These are phyloP conservation scores for Kondoa malvinella DNA, from an alignment of 768 basidiomycete species.

Conservation along the genomic window DNA sequence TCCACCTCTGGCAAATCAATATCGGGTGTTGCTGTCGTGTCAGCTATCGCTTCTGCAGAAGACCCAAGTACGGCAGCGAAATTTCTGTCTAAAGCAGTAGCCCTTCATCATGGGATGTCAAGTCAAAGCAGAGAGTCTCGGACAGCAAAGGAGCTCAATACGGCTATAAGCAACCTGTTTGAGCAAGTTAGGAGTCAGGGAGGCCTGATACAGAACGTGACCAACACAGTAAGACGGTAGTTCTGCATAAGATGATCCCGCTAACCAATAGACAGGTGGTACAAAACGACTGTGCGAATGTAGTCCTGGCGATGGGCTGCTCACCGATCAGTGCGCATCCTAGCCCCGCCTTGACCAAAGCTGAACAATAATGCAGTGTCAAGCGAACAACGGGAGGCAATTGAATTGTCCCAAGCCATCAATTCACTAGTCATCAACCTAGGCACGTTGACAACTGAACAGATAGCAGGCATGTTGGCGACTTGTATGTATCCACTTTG, in stretches of 20 bases:
- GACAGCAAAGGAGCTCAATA: too few species aligned
- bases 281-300: constrained; percentile 73
- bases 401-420: constrained; percentile 50
- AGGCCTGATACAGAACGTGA: constrained; percentile 10
- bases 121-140: too few species aligned
- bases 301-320: constrained; percentile 68
- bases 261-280: too few species aligned
- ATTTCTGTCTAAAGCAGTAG: constrained; percentile 35
- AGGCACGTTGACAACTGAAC: constrained; percentile 48
- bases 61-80: constrained; percentile 26
- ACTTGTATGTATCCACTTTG: too few species aligned
- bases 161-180: constrained; percentile 36
- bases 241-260: too few species aligned
- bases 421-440: constrained; percentile 69
- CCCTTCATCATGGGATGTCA: constrained; percentile 32
- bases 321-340: constrained; percentile 61
- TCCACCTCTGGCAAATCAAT: constrained; percentile 13
- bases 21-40: constrained; percentile 69
- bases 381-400: constrained; percentile 61
- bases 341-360: not conserved
- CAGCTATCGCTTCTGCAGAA: constrained; percentile 57
- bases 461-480: constrained; percentile 54
- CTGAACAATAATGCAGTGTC: constrained; percentile 40
- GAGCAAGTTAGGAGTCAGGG: constrained; percentile 34
- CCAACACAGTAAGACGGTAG: too few species aligned